Evolutionary conservation across 2,329 filamentous ascomycete species (phyloP), one percentile per base, ranked within the genome.

Genomic region (Penicillium janthinellum): DNA sequence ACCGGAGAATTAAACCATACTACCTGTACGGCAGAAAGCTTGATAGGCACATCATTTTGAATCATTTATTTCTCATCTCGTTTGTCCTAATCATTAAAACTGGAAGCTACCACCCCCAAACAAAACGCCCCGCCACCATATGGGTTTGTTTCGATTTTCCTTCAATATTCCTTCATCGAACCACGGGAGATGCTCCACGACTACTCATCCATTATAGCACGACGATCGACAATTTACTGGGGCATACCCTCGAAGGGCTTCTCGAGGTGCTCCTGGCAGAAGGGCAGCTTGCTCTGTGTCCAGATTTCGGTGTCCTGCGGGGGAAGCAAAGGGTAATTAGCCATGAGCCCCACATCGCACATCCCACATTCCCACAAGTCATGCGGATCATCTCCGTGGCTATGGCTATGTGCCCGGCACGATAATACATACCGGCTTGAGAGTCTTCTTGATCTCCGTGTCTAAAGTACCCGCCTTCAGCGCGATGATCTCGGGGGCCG

Each of bases 401-500:
- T 31, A 47, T 47, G 15, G 14, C 22, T 31, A 47, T 15, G 48
- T 17, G 31, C 12, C 45, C 8, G 4, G 28, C 2, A 47, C 25
- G 14, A 8, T 35, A 22, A 15, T 22, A 67, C 70, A 25, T 67
- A 73, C 72, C 57, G 87, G 87, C 82, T 89, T 88, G 66, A 90
- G 78, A 39, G 74, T 83, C 83, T 88, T 86, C 85, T 89, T 89
- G 69, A 88, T 82, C 73, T 88, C 86, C 1, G 75, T 75, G 67
- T 85, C 84, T 54, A 90, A 79, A 22, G 86, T 86, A 59, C 87
- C 87, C 37, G 82, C 87, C 84, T 90, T 90, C 71, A 89, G 76
- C 62, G 86, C 87, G 67, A 89, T 89, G 77, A 90, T 89, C 64
- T 84, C 82, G 38, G 86, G 87, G n/a, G 86, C 86, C n/a, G 84